A percentile compares a stretch with the other conserved stretches of the same genome.
Evolutionary conservation across 768 basidiomycete species (phyloP).

Genomic region (Fomitopsis pulvina): DNA sequence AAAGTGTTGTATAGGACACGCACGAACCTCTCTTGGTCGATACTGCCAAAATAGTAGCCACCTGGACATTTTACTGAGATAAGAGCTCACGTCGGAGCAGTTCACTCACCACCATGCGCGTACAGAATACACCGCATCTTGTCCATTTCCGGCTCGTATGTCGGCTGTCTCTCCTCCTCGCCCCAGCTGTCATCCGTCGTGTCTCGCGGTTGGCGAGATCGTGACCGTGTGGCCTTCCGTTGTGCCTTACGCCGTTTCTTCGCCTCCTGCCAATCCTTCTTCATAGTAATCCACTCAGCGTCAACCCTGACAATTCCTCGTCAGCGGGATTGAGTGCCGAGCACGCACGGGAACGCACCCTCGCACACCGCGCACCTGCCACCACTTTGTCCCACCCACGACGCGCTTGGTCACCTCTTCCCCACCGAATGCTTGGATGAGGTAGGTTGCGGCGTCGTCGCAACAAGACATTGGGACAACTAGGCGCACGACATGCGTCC

Average conservation of each 20-base stretch:
- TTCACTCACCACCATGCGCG: slow-evolving; percentile 60
- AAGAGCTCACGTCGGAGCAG: background rate
- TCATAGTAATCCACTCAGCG: slow-evolving; percentile 83
- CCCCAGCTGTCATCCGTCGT: background rate
- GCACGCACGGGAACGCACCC: slow-evolving; percentile 46
- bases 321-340: background rate
- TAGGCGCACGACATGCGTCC: slow-evolving; percentile 66
- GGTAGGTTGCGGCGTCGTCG: slow-evolving; percentile 61
- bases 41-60: slow-evolving; percentile 80
- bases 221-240: slow-evolving; percentile 23
- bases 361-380: slow-evolving; percentile 84
- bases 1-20: background rate
- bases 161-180: slow-evolving; percentile 15
- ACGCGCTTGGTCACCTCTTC: slow-evolving; percentile 60
- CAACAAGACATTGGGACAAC: slow-evolving; percentile 72
- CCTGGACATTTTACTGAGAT: slow-evolving; percentile 31
- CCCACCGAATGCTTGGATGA: slow-evolving; percentile 83
- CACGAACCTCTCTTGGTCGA: slow-evolving; percentile 64
- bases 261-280: slow-evolving; percentile 74
- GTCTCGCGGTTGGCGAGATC: slow-evolving; percentile 5
- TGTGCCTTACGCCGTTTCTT: slow-evolving; percentile 49
- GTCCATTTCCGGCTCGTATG: slow-evolving; percentile 68
- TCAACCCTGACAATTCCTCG: slow-evolving; percentile 48
- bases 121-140: slow-evolving; percentile 82
- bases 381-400: slow-evolving; percentile 93